Evolutionary conservation across 768 basidiomycete genomes (phyloP).

Genomic region (Hericium rajendrae): DNA sequence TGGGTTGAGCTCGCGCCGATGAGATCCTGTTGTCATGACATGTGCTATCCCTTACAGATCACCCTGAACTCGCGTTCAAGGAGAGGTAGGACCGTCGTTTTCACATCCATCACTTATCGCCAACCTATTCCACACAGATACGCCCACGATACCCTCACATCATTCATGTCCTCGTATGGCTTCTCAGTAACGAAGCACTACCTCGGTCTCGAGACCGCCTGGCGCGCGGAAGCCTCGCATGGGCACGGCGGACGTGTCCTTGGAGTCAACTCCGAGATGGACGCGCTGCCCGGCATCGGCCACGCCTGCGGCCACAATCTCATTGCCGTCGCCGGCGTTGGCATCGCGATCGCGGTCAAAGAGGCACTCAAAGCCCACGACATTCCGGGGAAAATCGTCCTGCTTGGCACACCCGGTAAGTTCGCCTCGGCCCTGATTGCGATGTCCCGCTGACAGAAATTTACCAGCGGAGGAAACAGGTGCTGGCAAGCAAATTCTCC

Average conservation of each 20-base stretch:
- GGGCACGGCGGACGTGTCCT: constrained; percentile 53
- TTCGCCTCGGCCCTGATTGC: not conserved
- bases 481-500: constrained; percentile 66
- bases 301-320: constrained; percentile 79
- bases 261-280: constrained; percentile 77
- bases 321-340: constrained; percentile 71
- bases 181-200: constrained; percentile 68
- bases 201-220: constrained; percentile 64
- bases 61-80: constrained; percentile 58
- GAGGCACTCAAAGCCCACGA: constrained; percentile 54
- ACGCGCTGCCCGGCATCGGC: constrained; percentile 43
- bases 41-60: constrained; percentile 27
- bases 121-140: constrained; percentile 30
- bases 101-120: not conserved
- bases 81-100: constrained; percentile 37
- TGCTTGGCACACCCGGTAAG: constrained; percentile 58
- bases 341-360: constrained; percentile 63
- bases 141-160: constrained; percentile 61
- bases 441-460: not conserved
- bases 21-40: not conserved
- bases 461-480: constrained; percentile 67
- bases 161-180: constrained; percentile 57
- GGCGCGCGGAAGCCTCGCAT: constrained; percentile 62
- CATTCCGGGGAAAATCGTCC: constrained; percentile 56
- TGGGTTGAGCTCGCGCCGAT: constrained; percentile 22